Evolutionary conservation across 169 alveolate genomes (phyloP), one percentile per base, ranked within the genome.

Genomic region (Besnoitia besnoiti): DNA sequence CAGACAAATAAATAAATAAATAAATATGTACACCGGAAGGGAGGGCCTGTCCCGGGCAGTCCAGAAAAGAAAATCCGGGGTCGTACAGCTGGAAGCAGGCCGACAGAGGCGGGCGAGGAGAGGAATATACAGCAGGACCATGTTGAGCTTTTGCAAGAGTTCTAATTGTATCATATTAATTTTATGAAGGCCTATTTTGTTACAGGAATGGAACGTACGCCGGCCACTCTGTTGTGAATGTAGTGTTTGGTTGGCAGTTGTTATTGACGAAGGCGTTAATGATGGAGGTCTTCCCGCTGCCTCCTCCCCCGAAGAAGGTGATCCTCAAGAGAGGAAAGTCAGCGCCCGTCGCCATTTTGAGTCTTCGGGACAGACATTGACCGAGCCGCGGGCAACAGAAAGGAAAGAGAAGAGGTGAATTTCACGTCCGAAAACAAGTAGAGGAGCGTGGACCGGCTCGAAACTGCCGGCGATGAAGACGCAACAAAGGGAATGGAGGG

Each of bases 231-330:
- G 87, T 77, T 7, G 87, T 51, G 7, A 27, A 24, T 33, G 87
- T 40, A 1, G 87, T 39, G 37, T 40, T 40, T 5, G 82, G 82
- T 7, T 4, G 3, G 49, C 61, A 37, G 55, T 42, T 8, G 47
- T 77, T 77, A 39, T 77, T 77, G 61, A 77, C 87, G 87, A 77
- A 77, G 47, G 87, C 55, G 59, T 77, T 42, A 39, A 44, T 44
- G 4, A 77, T 27, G 42, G 87, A 39, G 5, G 87, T 77, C 30
- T 77, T 77, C 30, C 87, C 87, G 40, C 87, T 77, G 50, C 59
- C 4, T 4, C 87, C 87, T 30, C 44, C 33, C 0, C 87, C 87
- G 24, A 77, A 42, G 87, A 77, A 30, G 40, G 87, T 77, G 59
- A 77, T 42, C 61, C 87, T 2, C 19, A 77, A 37, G 49, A 77